These are phyloP conservation scores for Oemleria cerasiformis DNA, from an alignment of 306 rosid species.

Conservation along the genomic window DNA sequence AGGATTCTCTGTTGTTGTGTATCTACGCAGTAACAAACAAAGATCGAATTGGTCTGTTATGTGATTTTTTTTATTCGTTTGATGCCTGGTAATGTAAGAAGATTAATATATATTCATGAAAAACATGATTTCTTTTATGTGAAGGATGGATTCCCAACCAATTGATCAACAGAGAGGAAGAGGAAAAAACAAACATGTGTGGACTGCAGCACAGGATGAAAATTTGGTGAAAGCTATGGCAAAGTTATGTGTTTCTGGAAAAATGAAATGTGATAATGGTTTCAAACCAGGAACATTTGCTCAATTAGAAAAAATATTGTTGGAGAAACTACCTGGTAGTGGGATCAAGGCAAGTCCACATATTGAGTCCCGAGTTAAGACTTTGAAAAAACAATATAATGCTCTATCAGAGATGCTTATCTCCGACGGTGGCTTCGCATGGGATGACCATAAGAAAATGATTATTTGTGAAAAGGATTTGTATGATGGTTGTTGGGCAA, in stretches of 20 bases:
- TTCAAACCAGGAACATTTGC: too few relatives aligned
- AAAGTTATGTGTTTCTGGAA: too few relatives aligned
- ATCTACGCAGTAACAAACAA: too few relatives aligned
- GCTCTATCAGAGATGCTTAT: not conserved
- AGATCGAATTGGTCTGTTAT: too few relatives aligned
- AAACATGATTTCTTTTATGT: too few relatives aligned
- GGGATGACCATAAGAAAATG: conserved; percentile 3
- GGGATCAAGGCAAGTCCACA: not conserved
- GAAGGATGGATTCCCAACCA: not conserved
- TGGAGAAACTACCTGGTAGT: not conserved
- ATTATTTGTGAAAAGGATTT: not conserved
- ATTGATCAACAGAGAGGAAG: not conserved
- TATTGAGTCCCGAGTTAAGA: not conserved
- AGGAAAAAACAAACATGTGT: not conserved
- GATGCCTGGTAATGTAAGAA: too few relatives aligned
- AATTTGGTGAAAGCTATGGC: too few relatives aligned
- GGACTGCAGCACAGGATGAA: not conserved
- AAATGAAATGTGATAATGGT: too few relatives aligned
- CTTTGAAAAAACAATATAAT: not conserved
- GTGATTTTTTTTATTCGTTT: too few relatives aligned
- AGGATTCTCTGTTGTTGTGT: too few relatives aligned
- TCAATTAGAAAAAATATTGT: too few relatives aligned
- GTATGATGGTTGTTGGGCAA: not conserved
- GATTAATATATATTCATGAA: too few relatives aligned
- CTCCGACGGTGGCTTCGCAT: not conserved